Percentiles rank a stretch among this genome's conserved stretches.
These are phyloP conservation scores for Selenicereus undatus DNA, from an alignment of 148 eudicot species.

Conservation along the genomic window DNA sequence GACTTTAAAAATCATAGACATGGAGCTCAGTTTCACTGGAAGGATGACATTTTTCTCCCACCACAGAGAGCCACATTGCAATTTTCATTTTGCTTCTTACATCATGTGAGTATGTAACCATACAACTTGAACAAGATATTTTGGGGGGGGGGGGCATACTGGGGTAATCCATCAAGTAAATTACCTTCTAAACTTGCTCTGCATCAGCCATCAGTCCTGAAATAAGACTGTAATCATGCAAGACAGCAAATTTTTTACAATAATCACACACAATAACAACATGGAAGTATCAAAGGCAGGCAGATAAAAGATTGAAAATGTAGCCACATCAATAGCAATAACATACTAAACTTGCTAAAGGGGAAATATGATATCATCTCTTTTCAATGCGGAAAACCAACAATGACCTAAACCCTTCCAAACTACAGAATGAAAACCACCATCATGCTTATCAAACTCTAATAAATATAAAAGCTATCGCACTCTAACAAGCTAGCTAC, in stretches of 20 bases:
- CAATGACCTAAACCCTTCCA: slow-evolving; percentile 7
- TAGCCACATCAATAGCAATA: not conserved
- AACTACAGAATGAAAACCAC: not conserved
- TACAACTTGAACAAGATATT: not conserved
- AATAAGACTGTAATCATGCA: not conserved
- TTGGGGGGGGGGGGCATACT: not conserved
- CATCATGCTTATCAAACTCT: not conserved
- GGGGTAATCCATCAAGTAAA: not conserved
- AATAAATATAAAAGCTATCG: not conserved
- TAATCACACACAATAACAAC: not conserved
- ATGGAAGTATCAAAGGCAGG: not conserved
- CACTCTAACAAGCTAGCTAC: not conserved
- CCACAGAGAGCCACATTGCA: too few relatives aligned
- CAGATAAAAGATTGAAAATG: not conserved
- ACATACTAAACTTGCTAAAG: not conserved
- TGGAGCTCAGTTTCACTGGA: not conserved
- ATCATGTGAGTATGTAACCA: not conserved
- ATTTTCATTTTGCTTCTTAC: not conserved
- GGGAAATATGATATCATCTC: slow-evolving; percentile 1
- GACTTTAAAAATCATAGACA: not conserved
- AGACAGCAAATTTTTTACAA: not conserved
- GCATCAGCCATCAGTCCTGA: not conserved
- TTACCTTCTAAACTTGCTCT: not conserved
- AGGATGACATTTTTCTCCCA: not conserved
- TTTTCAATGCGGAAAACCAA: not conserved